Base-by-base conservation (phyloP, 140 eudicot genomes). In the Flaveria floridana region DNA sequence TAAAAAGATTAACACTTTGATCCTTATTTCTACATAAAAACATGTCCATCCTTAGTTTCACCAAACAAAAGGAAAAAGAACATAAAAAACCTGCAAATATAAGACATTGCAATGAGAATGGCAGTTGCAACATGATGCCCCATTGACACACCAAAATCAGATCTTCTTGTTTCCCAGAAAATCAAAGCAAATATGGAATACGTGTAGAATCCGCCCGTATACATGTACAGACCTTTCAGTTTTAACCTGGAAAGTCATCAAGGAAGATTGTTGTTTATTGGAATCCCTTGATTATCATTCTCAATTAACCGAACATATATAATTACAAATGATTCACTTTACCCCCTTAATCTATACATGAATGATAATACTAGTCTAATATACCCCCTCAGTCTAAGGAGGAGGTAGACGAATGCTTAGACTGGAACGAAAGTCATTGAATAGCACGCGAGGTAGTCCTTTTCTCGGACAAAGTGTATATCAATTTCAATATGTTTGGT, bases 61-160 rank as follows among this genome's bases (percentile, higher is more conserved):
- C n/a, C 70, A 64, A 64, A 64, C 11, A 44, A 63, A 28, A 13
- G 9, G 4, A 14, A 28, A 28, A 34, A n/a, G 14, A 64, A 64
- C 15, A 30, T 6, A 5, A n/a, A 41, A 77, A 41, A 93, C 99
- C 99, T 90, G 83, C 79, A 83, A 50, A 88, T 75, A 76, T 94
- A 94, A 75, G 99, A 94, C 78, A 94, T 73, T 11, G 76, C 85
- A 72, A 94, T 94, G 66, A 94, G 97, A 76, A 94, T 66, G 47
- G 84, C 84, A 26, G 97, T 86, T 76, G 99, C 95, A 61, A 90
- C 87, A 79, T 90, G 99, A 82, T 94, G 99, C 1, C 99, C 85
- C 99, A 94, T 94, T 9, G 97, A 94, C 71, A 90, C 99, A 52
- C 97, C 96, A 86, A 94, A 94, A 72, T 94, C 99, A 30, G 99